Conservation (phyloP, 805 yeast genomes). For the Saccharomycopsis fibuligera region DNA sequence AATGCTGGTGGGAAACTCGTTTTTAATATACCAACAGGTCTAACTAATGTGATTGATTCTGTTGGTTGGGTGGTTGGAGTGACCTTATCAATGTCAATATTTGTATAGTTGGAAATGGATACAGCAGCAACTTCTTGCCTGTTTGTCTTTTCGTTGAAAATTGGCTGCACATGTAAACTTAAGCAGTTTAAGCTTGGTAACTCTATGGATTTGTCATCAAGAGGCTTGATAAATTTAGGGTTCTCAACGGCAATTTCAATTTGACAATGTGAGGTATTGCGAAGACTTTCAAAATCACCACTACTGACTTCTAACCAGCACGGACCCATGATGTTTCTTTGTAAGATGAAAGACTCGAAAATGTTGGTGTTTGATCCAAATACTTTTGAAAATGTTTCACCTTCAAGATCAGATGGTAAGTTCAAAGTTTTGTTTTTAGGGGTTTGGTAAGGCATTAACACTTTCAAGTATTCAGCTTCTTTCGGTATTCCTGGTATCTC, state of each 20-base stretch:
- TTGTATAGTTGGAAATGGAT: constrained; percentile 63
- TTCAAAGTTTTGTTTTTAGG: constrained; percentile 43
- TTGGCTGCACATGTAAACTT: constrained; percentile 73
- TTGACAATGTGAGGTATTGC: constrained; percentile 71
- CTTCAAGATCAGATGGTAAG: constrained; percentile 59
- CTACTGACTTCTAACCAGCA: constrained; percentile 82
- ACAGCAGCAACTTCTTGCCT: constrained; percentile 86
- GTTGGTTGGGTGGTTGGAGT: constrained; percentile 54
- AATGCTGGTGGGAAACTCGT: constrained; percentile 71
- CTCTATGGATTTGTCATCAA: constrained; percentile 36
- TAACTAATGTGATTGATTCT: constrained; percentile 61
- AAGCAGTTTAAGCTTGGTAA: constrained; percentile 66
- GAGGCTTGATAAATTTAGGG: constrained; percentile 43
- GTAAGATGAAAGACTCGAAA: constrained; percentile 82
- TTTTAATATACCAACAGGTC: constrained; percentile 61
- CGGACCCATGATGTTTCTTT: constrained; percentile 89
- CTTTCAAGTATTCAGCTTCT: constrained; percentile 73
- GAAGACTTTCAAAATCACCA: constrained; percentile 52
- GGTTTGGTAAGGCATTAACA: constrained; percentile 67
- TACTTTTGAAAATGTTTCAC: constrained; percentile 69
- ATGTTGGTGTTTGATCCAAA: constrained; percentile 71
- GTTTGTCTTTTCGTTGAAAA: constrained; percentile 65
- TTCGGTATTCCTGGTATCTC: constrained; percentile 75
- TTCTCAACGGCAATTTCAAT: constrained; percentile 59
- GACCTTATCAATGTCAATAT: constrained; percentile 71